phyloP scores from a whole-genome alignment of 148 eudicot genomes.

The Silene uniflora region DNA sequence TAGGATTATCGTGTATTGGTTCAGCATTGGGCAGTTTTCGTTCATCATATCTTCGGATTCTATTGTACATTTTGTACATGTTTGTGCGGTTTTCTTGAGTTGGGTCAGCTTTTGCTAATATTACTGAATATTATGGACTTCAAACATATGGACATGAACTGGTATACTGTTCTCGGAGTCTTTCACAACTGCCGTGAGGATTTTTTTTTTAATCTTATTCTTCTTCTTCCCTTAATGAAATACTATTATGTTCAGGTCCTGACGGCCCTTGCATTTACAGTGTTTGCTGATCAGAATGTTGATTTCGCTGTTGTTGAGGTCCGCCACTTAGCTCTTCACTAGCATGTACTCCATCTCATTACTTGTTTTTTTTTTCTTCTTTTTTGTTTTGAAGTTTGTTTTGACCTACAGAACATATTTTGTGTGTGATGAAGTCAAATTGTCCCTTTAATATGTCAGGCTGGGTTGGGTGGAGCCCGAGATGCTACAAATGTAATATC shows the following conservation, averaged over 20 bases:
- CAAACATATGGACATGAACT: too few species aligned
- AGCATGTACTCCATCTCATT: conserved; percentile 1
- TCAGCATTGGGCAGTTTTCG: too few species aligned
- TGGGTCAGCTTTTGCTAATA: too few species aligned
- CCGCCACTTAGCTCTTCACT: conserved; percentile 7
- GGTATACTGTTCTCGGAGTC: too few species aligned
- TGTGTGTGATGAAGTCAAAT: background rate
- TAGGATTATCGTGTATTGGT: too few species aligned
- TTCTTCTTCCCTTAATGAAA: background rate
- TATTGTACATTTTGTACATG: too few species aligned
- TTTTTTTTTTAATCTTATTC: background rate
- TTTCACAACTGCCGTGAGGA: too few species aligned
- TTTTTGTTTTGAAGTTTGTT: background rate
- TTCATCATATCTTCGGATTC: too few species aligned
- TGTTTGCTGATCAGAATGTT: conserved; percentile 74
- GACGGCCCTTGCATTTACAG: conserved; percentile 77
- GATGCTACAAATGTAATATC: conserved; percentile 85
- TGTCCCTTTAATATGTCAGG: conserved; percentile 35
- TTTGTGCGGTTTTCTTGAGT: too few species aligned
- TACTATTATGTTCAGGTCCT: conserved; percentile 50
- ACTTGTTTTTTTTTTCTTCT: background rate
- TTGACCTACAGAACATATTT: conserved; percentile 1
- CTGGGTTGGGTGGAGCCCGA: conserved; percentile 94
- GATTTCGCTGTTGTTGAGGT: conserved; percentile 90
- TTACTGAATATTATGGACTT: too few species aligned